Evolutionary conservation across 345 rosid species (phyloP).

Genomic region (Conringia planisiliqua): DNA sequence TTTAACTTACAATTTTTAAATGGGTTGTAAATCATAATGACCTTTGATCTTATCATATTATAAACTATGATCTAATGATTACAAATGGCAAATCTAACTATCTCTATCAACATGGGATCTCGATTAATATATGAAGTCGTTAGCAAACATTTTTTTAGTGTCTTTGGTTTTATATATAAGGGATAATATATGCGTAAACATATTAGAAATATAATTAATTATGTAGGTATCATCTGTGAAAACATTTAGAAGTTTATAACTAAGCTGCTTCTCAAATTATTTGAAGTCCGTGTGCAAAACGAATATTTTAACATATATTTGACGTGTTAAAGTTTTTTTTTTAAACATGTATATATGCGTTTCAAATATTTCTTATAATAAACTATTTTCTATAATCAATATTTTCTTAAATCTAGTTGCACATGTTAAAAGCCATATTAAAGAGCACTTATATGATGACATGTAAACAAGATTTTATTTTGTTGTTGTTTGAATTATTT

Average conservation of each 20-base stretch:
- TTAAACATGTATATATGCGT: background rate
- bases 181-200: background rate
- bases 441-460: background rate
- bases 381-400: background rate
- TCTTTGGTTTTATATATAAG: background rate
- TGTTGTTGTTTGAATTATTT: background rate
- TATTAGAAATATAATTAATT: background rate
- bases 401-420: background rate
- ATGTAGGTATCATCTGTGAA: background rate
- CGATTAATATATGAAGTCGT: background rate
- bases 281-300: background rate
- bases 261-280: background rate
- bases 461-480: background rate
- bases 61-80: background rate
- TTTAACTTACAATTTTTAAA: background rate
- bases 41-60: background rate
- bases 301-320: background rate
- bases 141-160: background rate
- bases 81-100: slow-evolving; percentile 1
- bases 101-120: background rate
- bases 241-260: background rate
- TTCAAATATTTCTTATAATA: background rate
- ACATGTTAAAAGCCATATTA: background rate
- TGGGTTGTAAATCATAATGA: background rate
- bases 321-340: too few species aligned